These are phyloP conservation scores for Verticillium klebahnii DNA, from an alignment of 2,329 filamentous ascomycete species.

Conservation along the genomic window DNA sequence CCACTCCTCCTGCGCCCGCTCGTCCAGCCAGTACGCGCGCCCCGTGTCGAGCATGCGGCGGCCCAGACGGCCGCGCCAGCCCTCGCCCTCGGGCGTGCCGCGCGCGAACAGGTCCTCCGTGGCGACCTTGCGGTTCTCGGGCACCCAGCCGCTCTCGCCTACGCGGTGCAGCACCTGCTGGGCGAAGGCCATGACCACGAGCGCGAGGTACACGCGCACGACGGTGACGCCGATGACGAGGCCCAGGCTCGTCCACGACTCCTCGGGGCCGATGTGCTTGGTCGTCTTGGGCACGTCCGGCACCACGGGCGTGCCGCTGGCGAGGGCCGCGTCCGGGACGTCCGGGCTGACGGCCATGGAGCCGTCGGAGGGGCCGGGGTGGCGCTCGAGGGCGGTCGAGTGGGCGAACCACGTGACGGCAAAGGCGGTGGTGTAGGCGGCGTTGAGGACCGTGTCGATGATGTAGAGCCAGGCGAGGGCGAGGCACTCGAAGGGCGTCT, in stretches of 20 bases:
- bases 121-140: not conserved
- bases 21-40: constrained; percentile 76
- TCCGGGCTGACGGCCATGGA: constrained; percentile 8
- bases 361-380: constrained; percentile 14
- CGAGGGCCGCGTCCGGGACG: constrained; percentile 10
- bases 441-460: constrained; percentile 77
- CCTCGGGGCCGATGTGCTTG: constrained; percentile 37
- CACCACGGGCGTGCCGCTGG: constrained; percentile 11
- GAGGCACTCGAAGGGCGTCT: constrained; percentile 74
- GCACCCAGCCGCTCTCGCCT: constrained; percentile 9
- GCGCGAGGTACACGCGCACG: constrained; percentile 75
- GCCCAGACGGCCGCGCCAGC: constrained; percentile 76
- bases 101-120: constrained; percentile 53
- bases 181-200: constrained; percentile 80
- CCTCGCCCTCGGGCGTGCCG: constrained; percentile 68
- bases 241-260: constrained; percentile 69
- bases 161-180: constrained; percentile 65
- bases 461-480: constrained; percentile 82
- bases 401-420: constrained; percentile 81
- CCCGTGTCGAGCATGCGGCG: constrained; percentile 71
- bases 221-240: constrained; percentile 71
- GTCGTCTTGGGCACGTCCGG: constrained; percentile 12
- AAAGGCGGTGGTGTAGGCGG: constrained; percentile 76
- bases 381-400: constrained; percentile 34
- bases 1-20: constrained; percentile 64